Conservation (phyloP, 2,329 filamentous ascomycete genomes). For the Chaetothyriales sp. region DNA sequence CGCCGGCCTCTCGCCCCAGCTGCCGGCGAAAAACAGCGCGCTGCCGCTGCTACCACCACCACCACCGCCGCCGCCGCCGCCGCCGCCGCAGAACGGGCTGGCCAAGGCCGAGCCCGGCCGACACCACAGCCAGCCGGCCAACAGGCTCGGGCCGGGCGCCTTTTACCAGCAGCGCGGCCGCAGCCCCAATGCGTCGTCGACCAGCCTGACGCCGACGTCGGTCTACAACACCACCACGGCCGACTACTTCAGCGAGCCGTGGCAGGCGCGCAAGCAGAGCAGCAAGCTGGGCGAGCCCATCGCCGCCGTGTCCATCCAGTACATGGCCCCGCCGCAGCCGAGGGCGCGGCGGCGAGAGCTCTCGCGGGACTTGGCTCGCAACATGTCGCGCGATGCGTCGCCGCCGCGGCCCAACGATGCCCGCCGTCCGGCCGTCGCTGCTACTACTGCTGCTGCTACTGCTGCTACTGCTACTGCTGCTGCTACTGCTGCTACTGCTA, state of each 20-base stretch:
- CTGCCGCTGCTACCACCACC: too few relatives aligned
- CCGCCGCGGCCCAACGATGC: constrained; percentile 3
- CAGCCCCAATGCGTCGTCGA: neutral
- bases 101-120: neutral
- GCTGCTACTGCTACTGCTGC: neutral
- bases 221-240: constrained; percentile 15
- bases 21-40: neutral
- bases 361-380: constrained; percentile 1
- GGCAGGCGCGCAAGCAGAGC: constrained; percentile 10
- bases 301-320: constrained; percentile 14
- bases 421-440: neutral
- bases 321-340: constrained; percentile 7
- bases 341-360: neutral
- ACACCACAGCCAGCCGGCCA: neutral
- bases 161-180: neutral
- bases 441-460: too few relatives aligned
- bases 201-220: constrained; percentile 12
- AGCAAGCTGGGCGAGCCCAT: constrained; percentile 13
- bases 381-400: constrained; percentile 4
- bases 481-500: neutral
- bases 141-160: neutral
- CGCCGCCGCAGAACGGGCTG: neutral
- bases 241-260: constrained; percentile 13
- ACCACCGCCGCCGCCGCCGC: too few relatives aligned
- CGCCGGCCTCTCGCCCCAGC: neutral